These are phyloP conservation scores for Perkinsela sp. DNA, from an alignment of 208 protist genomes.

Conservation along the genomic window DNA sequence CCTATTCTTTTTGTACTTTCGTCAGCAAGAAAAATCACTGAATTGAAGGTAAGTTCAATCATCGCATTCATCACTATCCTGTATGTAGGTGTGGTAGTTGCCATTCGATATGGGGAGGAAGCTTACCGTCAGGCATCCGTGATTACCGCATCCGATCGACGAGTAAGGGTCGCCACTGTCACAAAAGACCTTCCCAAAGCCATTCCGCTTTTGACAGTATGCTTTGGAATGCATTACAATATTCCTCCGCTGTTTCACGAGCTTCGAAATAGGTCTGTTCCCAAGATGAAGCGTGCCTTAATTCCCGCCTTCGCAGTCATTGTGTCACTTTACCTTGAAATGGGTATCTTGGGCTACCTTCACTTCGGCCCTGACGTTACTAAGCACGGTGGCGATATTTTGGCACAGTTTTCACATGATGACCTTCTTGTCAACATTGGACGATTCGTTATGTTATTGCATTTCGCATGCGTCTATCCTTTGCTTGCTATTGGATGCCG, in stretches of 20 bases:
- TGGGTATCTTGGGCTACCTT: slow-evolving; percentile 6
- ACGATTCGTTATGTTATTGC: slow-evolving; percentile 5
- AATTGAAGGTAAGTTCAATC: slow-evolving; percentile 43
- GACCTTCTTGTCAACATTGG: slow-evolving; percentile 6
- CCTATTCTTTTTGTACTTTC: slow-evolving; percentile 28
- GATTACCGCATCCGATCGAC: background rate
- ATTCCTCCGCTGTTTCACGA: slow-evolving; percentile 7
- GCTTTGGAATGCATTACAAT: slow-evolving; percentile 7
- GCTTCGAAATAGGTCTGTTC: slow-evolving; percentile 2
- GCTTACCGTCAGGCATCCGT: background rate
- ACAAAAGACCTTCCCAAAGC: slow-evolving; percentile 6
- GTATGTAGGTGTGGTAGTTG: slow-evolving; percentile 26
- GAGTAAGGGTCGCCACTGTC: slow-evolving; percentile 1
- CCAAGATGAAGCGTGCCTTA: slow-evolving; percentile 4
- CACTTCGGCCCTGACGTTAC: slow-evolving; percentile 3
- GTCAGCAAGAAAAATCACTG: slow-evolving; percentile 34
- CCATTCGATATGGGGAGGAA: slow-evolving; percentile 10
- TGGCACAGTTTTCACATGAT: slow-evolving; percentile 2
- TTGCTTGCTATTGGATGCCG: slow-evolving; percentile 6
- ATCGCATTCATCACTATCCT: slow-evolving; percentile 46
- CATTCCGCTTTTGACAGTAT: slow-evolving; percentile 6
- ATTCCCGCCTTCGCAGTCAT: slow-evolving; percentile 3
- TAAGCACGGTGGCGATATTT: slow-evolving; percentile 2
- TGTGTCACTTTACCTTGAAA: slow-evolving; percentile 5
- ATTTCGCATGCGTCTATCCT: slow-evolving; percentile 6